Evolutionary conservation across 257 asterid species (phyloP).

Genomic region (Solanum rostratum): DNA sequence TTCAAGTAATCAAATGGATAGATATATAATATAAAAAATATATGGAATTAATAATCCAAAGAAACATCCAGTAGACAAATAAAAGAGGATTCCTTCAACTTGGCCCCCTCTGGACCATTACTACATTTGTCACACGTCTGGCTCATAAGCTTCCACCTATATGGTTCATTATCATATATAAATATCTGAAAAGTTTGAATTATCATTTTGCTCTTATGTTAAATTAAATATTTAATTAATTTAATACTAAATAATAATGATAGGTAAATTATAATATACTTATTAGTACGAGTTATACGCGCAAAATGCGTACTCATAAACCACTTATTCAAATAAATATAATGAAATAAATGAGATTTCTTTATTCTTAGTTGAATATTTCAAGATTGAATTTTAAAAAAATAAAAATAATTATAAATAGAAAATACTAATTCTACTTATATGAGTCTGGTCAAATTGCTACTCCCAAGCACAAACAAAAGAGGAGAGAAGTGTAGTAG

Average conservation of each 20-base stretch:
- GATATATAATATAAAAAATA: not conserved
- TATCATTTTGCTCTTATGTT: no score
- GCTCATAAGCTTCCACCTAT: slow-evolving; percentile 13
- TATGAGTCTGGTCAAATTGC: not conserved
- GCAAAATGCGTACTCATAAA: no score
- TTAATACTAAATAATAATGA: no score
- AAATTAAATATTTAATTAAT: no score
- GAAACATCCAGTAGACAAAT: slow-evolving; percentile 9
- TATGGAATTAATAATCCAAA: not conserved
- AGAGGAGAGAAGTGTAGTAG: not conserved
- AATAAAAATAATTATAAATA: rapidly evolving
- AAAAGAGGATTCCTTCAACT: not conserved
- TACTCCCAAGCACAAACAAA: not conserved
- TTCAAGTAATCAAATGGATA: not conserved
- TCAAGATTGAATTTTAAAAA: rapidly evolving
- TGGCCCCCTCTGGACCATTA: slow-evolving; percentile 3
- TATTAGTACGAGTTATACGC: no score
- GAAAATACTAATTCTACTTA: not conserved
- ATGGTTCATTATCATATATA: not conserved
- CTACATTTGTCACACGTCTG: slow-evolving; percentile 4
- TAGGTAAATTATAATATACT: no score
- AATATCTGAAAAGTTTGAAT: no score
- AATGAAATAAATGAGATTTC: rapidly evolving
- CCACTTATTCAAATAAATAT: not conserved
- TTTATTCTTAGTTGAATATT: not conserved